Evolutionary conservation across 73 alveolate genomes (phyloP).

Genomic region (Paramecium caudatum): DNA sequence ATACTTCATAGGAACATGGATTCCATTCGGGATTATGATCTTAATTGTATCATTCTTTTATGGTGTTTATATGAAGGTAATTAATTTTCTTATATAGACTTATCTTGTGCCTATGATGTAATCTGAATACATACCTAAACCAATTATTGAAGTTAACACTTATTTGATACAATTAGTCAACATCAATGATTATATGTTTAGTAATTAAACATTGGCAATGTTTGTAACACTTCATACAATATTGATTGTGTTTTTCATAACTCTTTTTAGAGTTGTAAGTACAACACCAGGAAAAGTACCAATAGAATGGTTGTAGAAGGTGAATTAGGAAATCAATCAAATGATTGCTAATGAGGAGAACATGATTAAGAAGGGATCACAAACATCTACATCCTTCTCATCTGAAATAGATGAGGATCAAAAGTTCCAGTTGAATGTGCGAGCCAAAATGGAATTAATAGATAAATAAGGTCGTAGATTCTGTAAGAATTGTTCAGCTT

Average conservation of each 20-base stretch:
- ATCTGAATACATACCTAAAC: neutral
- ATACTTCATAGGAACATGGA: slow-evolving; percentile 21
- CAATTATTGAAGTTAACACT: neutral
- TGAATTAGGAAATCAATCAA: neutral
- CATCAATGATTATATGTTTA: slow-evolving; percentile 54
- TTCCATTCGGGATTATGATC: slow-evolving; percentile 14
- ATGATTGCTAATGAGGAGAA: slow-evolving; percentile 38
- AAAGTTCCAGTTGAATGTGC: neutral
- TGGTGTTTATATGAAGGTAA: slow-evolving; percentile 61
- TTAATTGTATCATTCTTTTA: slow-evolving; percentile 19
- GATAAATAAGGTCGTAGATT: slow-evolving; percentile 61
- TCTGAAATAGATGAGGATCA: slow-evolving; percentile 64
- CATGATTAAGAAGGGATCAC: slow-evolving; percentile 9
- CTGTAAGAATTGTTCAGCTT: slow-evolving; percentile 69
- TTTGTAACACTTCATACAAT: neutral
- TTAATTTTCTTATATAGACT: too few species aligned
- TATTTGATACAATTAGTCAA: slow-evolving; percentile 25
- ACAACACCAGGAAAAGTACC: slow-evolving; percentile 46
- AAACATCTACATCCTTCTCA: slow-evolving; percentile 52
- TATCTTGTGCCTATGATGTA: neutral
- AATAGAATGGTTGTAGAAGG: slow-evolving; percentile 8
- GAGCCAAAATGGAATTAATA: slow-evolving; percentile 56
- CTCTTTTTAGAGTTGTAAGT: slow-evolving; percentile 35
- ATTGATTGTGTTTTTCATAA: slow-evolving; percentile 1
- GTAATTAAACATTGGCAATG: neutral